phyloP scores from a whole-genome alignment of 192 early-diverging fungal genomes.

The Coemansia sp. region DNA sequence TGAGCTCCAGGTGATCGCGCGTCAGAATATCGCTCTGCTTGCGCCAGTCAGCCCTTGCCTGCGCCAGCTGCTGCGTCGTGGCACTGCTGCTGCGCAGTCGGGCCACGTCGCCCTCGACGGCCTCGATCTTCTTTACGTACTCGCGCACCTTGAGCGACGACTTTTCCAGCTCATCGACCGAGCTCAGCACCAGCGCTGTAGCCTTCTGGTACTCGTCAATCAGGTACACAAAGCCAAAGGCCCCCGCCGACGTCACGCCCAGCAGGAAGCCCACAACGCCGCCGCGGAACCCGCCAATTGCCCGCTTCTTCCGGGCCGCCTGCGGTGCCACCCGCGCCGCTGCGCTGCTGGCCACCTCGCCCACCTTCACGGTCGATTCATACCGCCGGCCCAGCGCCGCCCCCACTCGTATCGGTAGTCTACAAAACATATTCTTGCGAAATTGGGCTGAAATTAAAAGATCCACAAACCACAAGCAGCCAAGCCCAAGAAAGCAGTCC shows the following conservation, averaged over 20 bases:
- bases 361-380: constrained; percentile 44
- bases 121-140: constrained; percentile 73
- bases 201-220: constrained; percentile 81
- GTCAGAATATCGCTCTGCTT: constrained; percentile 62
- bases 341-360: constrained; percentile 11
- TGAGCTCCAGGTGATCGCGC: constrained; percentile 77
- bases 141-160: constrained; percentile 70
- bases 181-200: constrained; percentile 60
- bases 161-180: constrained; percentile 72
- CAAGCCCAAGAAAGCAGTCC: too few relatives aligned
- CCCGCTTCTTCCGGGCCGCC: constrained; percentile 51
- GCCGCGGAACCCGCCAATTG: constrained; percentile 59
- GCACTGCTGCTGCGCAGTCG: constrained; percentile 53
- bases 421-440: constrained; percentile 22
- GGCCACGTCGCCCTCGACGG: constrained; percentile 60
- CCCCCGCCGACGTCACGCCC: constrained; percentile 66
- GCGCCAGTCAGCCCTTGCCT: constrained; percentile 46
- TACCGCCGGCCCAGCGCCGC: constrained; percentile 29
- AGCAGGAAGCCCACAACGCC: constrained; percentile 74
- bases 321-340: constrained; percentile 23
- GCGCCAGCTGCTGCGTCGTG: constrained; percentile 51
- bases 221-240: constrained; percentile 75
- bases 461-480: not conserved
- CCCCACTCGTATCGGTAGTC: constrained; percentile 21
- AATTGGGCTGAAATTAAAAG: not conserved